Percentiles rank a stretch among this genome's conserved stretches.
Evolutionary conservation across 2,329 filamentous ascomycete genomes (phyloP).

Genomic region (Cytospora leucostoma): DNA sequence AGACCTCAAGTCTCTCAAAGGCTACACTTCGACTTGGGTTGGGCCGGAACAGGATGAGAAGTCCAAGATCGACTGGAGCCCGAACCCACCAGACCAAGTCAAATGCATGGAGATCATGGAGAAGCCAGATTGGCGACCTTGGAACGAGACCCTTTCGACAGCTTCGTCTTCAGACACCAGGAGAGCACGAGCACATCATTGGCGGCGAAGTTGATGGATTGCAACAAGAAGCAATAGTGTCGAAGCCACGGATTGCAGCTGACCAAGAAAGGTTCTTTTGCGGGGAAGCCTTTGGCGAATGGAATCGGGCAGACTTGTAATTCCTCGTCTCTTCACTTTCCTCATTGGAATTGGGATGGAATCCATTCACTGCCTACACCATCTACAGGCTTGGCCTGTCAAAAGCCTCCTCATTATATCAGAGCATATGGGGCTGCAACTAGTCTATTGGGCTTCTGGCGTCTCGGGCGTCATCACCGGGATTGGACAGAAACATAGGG

Average conservation of each 20-base stretch:
- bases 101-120: constrained; percentile 50
- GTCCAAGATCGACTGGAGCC: constrained; percentile 44
- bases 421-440: constrained; percentile 15
- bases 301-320: background rate
- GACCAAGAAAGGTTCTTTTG: background rate
- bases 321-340: background rate
- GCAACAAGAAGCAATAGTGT: background rate
- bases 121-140: constrained; percentile 45
- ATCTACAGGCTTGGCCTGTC: background rate
- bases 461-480: constrained; percentile 1
- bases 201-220: background rate
- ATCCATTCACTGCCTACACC: constrained; percentile 6
- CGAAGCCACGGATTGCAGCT: constrained; percentile 1
- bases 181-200: background rate
- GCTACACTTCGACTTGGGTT: constrained; percentile 47
- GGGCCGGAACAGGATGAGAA: constrained; percentile 32
- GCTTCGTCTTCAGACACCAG: background rate
- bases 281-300: background rate
- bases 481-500: constrained; percentile 22
- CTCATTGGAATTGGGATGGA: background rate
- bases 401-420: background rate
- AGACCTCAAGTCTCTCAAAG: constrained; percentile 52
- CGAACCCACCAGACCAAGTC: constrained; percentile 46
- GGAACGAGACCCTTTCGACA: constrained; percentile 38
- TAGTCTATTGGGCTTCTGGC: constrained; percentile 21